Percentiles rank a stretch among this genome's conserved stretches.
These are phyloP conservation scores for Trichoderma reesei DNA, from an alignment of 495 filamentous ascomycete genomes.

Conservation along the genomic window DNA sequence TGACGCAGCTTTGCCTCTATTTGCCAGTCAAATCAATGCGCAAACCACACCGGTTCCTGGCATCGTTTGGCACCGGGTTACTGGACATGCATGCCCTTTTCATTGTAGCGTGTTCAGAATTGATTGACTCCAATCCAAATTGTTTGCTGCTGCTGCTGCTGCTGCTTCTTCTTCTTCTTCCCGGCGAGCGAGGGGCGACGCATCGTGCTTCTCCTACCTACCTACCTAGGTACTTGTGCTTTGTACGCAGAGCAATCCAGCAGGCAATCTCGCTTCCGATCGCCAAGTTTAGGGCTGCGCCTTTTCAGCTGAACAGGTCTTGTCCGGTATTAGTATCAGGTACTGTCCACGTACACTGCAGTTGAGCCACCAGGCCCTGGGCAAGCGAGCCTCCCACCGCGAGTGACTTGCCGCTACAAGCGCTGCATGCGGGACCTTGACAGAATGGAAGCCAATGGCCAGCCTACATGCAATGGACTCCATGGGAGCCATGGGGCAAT, in stretches of 20 bases:
- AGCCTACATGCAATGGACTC: not conserved
- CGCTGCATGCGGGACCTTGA: not conserved
- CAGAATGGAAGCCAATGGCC: not conserved
- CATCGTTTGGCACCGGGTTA: not conserved
- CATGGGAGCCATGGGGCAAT: too few species aligned
- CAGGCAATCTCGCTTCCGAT: not conserved
- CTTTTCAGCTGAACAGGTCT: slow-evolving; percentile 5
- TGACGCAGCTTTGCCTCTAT: slow-evolving; percentile 1
- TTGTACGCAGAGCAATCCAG: too few species aligned
- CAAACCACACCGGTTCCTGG: not conserved
- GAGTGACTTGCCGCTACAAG: not conserved
- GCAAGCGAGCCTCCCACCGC: not conserved
- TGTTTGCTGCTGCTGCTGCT: too few species aligned
- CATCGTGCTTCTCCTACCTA: too few species aligned
- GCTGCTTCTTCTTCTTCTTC: too few species aligned
- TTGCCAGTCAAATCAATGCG: not conserved
- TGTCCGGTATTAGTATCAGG: not conserved
- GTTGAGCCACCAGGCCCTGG: too few species aligned
- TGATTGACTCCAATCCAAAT: too few species aligned
- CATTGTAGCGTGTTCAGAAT: not conserved
- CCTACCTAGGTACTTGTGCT: too few species aligned
- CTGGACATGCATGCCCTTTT: not conserved
- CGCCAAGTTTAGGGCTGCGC: slow-evolving; percentile 4
- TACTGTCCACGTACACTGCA: not conserved
- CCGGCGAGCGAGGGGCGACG: too few species aligned